phyloP scores from a whole-genome alignment of 2,329 filamentous ascomycete genomes.

The Arachnopeziza araneosa region DNA sequence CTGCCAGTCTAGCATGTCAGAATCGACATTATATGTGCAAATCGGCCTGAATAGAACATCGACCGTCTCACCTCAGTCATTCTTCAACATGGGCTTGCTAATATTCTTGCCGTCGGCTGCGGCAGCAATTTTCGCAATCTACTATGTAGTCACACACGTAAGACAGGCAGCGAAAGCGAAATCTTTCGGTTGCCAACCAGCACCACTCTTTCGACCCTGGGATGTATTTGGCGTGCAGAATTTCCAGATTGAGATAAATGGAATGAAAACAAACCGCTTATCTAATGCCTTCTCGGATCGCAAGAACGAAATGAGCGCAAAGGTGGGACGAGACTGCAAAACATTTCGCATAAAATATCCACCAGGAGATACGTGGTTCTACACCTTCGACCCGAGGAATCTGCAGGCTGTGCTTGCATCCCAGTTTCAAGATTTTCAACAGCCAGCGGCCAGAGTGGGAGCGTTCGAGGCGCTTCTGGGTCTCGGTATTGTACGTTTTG shows the following conservation, averaged over 20 bases:
- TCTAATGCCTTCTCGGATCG: conserved; percentile 14
- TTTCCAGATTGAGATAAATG: conserved; percentile 15
- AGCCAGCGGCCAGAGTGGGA: conserved; percentile 16
- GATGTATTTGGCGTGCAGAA: conserved; percentile 17
- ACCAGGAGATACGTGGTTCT: conserved; percentile 12
- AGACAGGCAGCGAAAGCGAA: conserved; percentile 15
- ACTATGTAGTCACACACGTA: conserved; percentile 13
- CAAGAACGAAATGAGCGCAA: conserved; percentile 16
- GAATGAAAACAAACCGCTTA: conserved; percentile 16
- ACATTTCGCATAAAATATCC: conserved; percentile 18
- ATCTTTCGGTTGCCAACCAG: conserved; percentile 15
- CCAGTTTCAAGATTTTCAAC: conserved; percentile 18
- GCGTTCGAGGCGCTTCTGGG: conserved; percentile 15
- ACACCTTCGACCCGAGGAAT: conserved; percentile 13
- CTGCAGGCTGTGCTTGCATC: conserved; percentile 18
- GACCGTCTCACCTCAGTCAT: conserved; percentile 11
- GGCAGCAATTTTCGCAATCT: conserved; percentile 13
- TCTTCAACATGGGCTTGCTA: conserved; percentile 15
- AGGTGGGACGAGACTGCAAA: conserved; percentile 14
- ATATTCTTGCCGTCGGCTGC: conserved; percentile 10
- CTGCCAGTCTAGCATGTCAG: conserved; percentile 8
- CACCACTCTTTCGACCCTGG: conserved; percentile 15
- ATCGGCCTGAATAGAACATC: conserved; percentile 10
- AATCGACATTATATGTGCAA: conserved; percentile 13
- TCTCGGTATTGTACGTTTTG: conserved; percentile 18